These are phyloP conservation scores for Apostasia shenzhenica DNA, from an alignment of 106 monocot species.

Conservation along the genomic window DNA sequence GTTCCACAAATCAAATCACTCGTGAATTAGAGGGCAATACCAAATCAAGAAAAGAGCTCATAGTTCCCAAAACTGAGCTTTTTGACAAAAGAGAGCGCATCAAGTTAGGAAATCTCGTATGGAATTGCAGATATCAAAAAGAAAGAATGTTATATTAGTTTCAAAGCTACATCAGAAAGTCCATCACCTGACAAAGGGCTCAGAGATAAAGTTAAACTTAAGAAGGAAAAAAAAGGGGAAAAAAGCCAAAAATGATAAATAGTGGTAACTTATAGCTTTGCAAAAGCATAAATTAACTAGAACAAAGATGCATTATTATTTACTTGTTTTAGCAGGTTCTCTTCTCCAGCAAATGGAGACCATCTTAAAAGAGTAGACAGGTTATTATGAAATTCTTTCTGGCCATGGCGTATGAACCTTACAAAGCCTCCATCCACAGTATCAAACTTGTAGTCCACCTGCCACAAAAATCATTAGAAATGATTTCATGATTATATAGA, in stretches of 20 bases:
- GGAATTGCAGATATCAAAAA: too few species aligned
- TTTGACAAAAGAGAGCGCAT: too few species aligned
- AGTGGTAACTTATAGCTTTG: too few species aligned
- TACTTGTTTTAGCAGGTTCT: constrained; percentile 70
- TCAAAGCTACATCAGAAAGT: too few species aligned
- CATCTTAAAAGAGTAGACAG: constrained; percentile 61
- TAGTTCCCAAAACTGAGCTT: too few species aligned
- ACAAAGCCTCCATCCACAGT: constrained; percentile 13
- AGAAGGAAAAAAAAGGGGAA: not conserved
- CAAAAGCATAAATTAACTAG: too few species aligned
- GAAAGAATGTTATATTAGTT: too few species aligned
- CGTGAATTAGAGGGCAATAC: too few species aligned
- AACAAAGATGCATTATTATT: not conserved
- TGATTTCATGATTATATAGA: not conserved
- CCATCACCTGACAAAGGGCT: too few species aligned
- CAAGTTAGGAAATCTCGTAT: too few species aligned
- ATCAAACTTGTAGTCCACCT: constrained; percentile 77
- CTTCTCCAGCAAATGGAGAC: constrained; percentile 77
- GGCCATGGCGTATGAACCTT: constrained; percentile 26
- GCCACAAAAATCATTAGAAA: constrained; percentile 8
- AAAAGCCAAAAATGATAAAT: not conserved
- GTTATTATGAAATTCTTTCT: constrained; percentile 51
- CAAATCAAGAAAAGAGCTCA: too few species aligned
- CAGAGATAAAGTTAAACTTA: too few species aligned
- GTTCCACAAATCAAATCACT: constrained; percentile 18